Evolutionary conservation across 768 basidiomycete species (phyloP), one percentile per base, ranked within the genome.

Genomic region (Leccinum ochraceum): DNA sequence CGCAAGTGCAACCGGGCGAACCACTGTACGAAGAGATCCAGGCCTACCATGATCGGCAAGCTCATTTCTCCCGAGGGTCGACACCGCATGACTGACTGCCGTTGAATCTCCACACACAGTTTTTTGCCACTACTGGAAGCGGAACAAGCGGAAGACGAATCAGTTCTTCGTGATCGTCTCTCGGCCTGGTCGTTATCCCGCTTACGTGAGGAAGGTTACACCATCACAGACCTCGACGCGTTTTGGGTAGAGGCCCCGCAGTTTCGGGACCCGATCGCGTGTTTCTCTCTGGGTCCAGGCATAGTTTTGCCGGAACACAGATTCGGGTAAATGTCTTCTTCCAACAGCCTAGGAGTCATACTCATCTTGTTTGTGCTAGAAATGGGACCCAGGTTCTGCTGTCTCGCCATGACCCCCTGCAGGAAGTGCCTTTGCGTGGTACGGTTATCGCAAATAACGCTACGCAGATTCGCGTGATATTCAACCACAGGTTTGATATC

Each of bases 191-290:
- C 83, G 11, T 58, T 87, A 4, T 76, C 80, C 28, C 80, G 83
- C 22, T 75, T 94, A 48, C 74, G 80, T 63, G 76, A 81, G n/a
- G 87, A 89, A 65, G 92, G 92, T 0, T 93, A 91, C 66, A 83
- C 86, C 55, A 67, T 94, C 34, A 87, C 85, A 0, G 84, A 78
- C 17, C 75, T 93, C 24, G 79, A 75, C 16, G 90, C 83, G 0
- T 93, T 81, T 68, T 92, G 89, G 90, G 70, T 87, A 42, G 80
- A 85, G 58, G 79, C 77, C n/a, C 83, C 80, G 24, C 81, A 83
- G 58, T 87, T 83, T 71, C 88, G 87, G 1, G 81, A 82, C 44
- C 86, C 85, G 2, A 80, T 88, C 6, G 91, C 89, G 0, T 79
- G 81, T 3, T 93, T 94, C 66, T 69, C 74, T 1, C 69, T 86